A percentile compares a stretch with the other conserved stretches of the same genome.
These are phyloP conservation scores for Elongisporangium prolatum DNA, from an alignment of 352 stramenopile genomes.

Conservation along the genomic window DNA sequence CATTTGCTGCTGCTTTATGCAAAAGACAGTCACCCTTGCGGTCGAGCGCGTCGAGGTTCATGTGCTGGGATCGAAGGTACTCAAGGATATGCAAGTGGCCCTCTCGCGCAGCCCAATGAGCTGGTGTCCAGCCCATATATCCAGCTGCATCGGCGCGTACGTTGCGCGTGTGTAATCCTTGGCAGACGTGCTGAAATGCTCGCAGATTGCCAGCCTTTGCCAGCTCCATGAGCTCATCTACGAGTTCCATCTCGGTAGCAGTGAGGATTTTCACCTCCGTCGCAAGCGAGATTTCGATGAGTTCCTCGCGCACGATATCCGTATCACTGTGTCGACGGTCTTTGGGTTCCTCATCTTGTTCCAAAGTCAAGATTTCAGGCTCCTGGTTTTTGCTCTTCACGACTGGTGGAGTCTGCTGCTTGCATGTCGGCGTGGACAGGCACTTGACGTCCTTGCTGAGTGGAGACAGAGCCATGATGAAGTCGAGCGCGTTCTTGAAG, in stretches of 20 bases:
- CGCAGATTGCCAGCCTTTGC: slow-evolving; percentile 56
- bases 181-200: slow-evolving; percentile 40
- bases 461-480: slow-evolving; percentile 18
- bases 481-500: slow-evolving; percentile 32
- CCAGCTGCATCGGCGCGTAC: slow-evolving; percentile 45
- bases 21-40: slow-evolving; percentile 63
- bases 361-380: slow-evolving; percentile 8
- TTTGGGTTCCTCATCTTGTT: slow-evolving; percentile 13
- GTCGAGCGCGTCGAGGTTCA: slow-evolving; percentile 63
- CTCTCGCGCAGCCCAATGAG: slow-evolving; percentile 67
- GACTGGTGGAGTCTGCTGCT: background rate
- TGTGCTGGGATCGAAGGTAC: slow-evolving; percentile 36
- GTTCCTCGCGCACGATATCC: slow-evolving; percentile 14
- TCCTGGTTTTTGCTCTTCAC: slow-evolving; percentile 10
- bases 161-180: slow-evolving; percentile 28
- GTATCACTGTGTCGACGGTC: slow-evolving; percentile 14
- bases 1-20: slow-evolving; percentile 76
- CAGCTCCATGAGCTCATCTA: slow-evolving; percentile 60
- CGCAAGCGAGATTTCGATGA: slow-evolving; percentile 66
- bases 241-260: slow-evolving; percentile 29
- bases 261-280: slow-evolving; percentile 6
- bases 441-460: slow-evolving; percentile 3
- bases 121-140: slow-evolving; percentile 73
- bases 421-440: slow-evolving; percentile 1
- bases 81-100: slow-evolving; percentile 63